Evolutionary conservation across 2,329 filamentous ascomycete genomes (phyloP), one percentile per base, ranked within the genome.

Genomic region (Sordariomycetes sp.): DNA sequence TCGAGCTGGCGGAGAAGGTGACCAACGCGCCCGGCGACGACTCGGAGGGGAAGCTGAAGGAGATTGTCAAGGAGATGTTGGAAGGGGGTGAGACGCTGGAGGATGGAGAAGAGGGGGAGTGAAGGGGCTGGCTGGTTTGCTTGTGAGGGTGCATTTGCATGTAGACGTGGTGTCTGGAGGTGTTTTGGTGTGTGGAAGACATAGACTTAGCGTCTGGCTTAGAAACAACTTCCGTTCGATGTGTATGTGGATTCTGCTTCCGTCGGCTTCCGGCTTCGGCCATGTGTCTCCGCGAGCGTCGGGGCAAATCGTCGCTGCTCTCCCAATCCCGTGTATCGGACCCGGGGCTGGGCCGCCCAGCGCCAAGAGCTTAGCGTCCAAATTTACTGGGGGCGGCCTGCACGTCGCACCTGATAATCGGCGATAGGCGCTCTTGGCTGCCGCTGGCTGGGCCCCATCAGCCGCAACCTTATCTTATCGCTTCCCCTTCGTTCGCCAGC

Each of bases 1-100:
- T 99, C 59, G 89, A 90, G 66, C 82, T 99, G 28, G 94, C 97
- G 1, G 75, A 79, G 67, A 77, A 78, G 66, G 79, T 81, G 54
- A 80, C 77, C 7, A 76, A 76, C 22, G 72, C 66, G 1, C 61
- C 66, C 25, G 56, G 52, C 52, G 64, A 71, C 55, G 79, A 83
- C 66, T 25, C 54, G 3, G 58, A 57, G 50, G 43, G 46, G 7
- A 35, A 53, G 28, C 40, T 59, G 18, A 55, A 53, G 58, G 53
- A 46, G 3, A 56, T 55, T 14, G 58, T 59, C 10, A 40, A 43
- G 51, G 53, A 59, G 24, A 59, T 59, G 58, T 37, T 59, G 54
- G 53, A 43, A 22, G 24, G 25, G 14, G n/a, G 43, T 7, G 55
- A 32, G 54, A 56, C 43, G n/a, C 28, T 37, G 35, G 54, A 48